phyloP scores from a whole-genome alignment of 2,329 filamentous ascomycete species.

The Fusarium bactridioides region DNA sequence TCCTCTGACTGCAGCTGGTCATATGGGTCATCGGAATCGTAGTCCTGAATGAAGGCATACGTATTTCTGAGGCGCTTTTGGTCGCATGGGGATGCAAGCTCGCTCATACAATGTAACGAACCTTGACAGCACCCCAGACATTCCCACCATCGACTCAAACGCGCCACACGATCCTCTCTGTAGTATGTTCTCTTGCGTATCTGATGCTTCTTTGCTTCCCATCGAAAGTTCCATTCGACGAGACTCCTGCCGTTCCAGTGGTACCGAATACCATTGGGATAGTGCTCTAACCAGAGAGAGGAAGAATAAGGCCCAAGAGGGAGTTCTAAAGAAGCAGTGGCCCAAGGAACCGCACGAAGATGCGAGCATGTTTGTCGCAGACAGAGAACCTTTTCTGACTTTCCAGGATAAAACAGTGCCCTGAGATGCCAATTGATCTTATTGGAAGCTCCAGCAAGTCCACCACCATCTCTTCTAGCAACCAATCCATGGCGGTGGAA shows the following conservation, averaged over 20 bases:
- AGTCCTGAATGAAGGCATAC: neutral
- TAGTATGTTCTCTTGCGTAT: neutral
- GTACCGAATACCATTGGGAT: slow-evolving; percentile 15
- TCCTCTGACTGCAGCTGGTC: neutral
- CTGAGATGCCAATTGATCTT: neutral
- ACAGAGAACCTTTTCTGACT: accelerated
- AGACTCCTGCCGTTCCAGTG: neutral
- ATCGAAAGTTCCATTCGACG: neutral
- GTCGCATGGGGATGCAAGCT: neutral
- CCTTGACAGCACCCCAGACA: slow-evolving; percentile 5
- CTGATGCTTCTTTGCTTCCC: neutral
- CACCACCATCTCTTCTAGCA: neutral
- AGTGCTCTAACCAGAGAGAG: slow-evolving; percentile 1
- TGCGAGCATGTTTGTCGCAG: neutral
- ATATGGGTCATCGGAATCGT: neutral
- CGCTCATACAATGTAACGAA: neutral
- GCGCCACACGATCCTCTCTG: neutral
- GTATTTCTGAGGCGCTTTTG: neutral
- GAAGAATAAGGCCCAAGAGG: neutral
- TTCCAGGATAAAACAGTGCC: neutral
- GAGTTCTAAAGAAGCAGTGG: neutral
- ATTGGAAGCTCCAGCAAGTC: neutral
- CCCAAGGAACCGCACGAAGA: neutral
- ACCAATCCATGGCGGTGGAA: neutral
- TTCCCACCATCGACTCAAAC: slow-evolving; percentile 1